A percentile compares a stretch with the other conserved stretches of the same genome.
These are phyloP conservation scores for Blastocystis hominis DNA, from an alignment of 352 stramenopile genomes.

Conservation along the genomic window DNA sequence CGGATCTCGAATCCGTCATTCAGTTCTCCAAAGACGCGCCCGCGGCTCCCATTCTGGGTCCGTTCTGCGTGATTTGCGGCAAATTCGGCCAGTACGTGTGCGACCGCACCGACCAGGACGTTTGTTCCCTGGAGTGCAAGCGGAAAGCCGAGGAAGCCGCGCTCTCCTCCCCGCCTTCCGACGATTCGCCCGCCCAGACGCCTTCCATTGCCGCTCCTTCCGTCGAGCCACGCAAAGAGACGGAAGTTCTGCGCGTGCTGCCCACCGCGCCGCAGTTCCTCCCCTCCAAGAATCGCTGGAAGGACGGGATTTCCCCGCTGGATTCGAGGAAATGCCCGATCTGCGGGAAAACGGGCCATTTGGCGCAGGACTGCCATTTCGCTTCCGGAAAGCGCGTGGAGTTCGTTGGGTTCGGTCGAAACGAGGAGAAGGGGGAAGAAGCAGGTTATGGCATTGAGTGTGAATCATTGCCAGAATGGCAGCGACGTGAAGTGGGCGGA, in stretches of 20 bases:
- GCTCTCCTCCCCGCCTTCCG: background rate
- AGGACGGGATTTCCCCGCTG: background rate
- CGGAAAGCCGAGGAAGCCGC: background rate
- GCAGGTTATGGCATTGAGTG: background rate
- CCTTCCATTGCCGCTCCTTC: too few species aligned
- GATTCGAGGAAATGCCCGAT: conserved; percentile 23
- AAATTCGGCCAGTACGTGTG: conserved; percentile 72
- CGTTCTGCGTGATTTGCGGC: conserved; percentile 65
- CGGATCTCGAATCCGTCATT: background rate
- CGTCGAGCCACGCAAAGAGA: background rate
- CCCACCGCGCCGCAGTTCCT: background rate
- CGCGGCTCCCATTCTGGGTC: background rate
- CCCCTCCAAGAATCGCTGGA: background rate
- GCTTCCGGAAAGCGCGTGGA: background rate
- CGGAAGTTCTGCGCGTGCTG: background rate
- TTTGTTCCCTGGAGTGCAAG: conserved; percentile 71
- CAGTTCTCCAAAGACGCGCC: conserved; percentile 30
- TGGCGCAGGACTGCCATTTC: conserved; percentile 25
- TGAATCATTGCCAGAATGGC: background rate
- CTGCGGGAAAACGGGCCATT: conserved; percentile 30
- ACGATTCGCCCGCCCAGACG: background rate
- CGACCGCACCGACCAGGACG: conserved; percentile 72
- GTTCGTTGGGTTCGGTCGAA: background rate
- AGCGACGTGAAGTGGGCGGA: background rate
- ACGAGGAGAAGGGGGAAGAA: background rate